These are phyloP conservation scores for Lavandula angustifolia DNA, from an alignment of 257 asterid genomes.

Conservation along the genomic window DNA sequence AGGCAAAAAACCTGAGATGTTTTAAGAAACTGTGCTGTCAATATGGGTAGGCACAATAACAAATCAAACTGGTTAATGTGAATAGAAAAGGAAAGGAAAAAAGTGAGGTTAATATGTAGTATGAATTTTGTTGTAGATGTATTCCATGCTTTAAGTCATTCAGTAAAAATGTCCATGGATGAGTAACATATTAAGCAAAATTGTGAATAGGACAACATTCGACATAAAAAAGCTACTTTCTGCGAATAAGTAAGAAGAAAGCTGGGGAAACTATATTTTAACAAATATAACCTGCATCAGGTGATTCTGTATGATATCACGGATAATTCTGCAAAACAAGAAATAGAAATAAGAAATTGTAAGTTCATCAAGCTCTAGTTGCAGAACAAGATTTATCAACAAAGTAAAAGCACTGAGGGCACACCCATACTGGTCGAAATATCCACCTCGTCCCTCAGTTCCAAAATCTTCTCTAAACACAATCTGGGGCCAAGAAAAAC, in stretches of 20 bases:
- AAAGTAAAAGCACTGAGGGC: conserved; percentile 30
- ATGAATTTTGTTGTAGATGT: not conserved
- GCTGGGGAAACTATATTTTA: conserved; percentile 13
- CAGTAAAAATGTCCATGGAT: not conserved
- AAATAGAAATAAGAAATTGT: conserved; percentile 16
- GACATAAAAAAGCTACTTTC: not conserved
- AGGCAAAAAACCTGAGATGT: conserved; percentile 80
- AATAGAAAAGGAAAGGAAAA: not conserved
- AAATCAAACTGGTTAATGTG: conserved; percentile 3
- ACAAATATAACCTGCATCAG: conserved; percentile 68
- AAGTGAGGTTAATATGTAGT: not conserved
- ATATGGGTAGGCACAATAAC: conserved; percentile 4
- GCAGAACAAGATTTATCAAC: conserved; percentile 20
- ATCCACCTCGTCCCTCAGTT: conserved; percentile 99
- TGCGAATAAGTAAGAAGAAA: conserved; percentile 4
- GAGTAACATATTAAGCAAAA: conserved; percentile 12
- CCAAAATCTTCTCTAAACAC: conserved; percentile 99
- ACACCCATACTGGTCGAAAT: conserved; percentile 97
- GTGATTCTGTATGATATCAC: conserved; percentile 93
- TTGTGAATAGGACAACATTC: not conserved
- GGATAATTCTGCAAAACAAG: conserved; percentile 70
- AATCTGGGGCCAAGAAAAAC: conserved; percentile 51
- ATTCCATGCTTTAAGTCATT: conserved; percentile 17
- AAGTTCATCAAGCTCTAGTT: conserved; percentile 20
- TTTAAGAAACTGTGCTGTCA: conserved; percentile 8